These are phyloP conservation scores for Pseudopediastrum boryanum DNA, from an alignment of 139 green algal genomes.

Conservation along the genomic window DNA sequence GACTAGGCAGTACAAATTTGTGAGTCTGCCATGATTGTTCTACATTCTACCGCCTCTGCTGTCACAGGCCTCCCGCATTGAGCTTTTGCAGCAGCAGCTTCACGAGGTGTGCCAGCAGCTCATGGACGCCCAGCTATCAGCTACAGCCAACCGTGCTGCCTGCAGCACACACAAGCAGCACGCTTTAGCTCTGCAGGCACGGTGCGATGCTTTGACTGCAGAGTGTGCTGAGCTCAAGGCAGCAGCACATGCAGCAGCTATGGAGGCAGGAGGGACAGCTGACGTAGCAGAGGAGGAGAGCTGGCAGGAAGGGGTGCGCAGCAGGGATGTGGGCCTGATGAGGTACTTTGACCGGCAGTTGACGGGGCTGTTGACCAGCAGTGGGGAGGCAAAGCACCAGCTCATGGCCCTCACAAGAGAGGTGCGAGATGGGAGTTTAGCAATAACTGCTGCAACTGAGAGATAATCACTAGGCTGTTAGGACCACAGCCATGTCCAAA, in stretches of 20 bases:
- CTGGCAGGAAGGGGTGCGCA: constrained; percentile 14
- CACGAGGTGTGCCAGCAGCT: constrained; percentile 29
- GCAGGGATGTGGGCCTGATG: constrained; percentile 36
- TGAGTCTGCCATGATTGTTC: too few relatives aligned
- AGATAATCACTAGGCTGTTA: too few relatives aligned
- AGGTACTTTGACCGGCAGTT: constrained; percentile 58
- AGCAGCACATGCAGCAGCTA: constrained; percentile 2
- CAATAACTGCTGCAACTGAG: too few relatives aligned
- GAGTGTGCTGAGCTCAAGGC: constrained; percentile 7
- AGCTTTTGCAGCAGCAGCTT: constrained; percentile 30
- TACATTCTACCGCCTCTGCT: too few relatives aligned
- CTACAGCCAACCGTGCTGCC: constrained; percentile 27
- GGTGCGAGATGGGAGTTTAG: constrained; percentile 40
- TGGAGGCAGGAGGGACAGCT: constrained; percentile 15
- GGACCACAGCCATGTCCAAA: too few relatives aligned
- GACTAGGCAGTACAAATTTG: too few relatives aligned
- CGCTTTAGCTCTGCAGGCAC: not conserved
- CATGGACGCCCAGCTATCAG: not conserved
- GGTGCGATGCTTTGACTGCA: constrained; percentile 33
- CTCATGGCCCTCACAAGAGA: constrained; percentile 57
- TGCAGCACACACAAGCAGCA: not conserved
- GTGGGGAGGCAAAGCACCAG: constrained; percentile 40
- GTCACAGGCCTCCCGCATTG: constrained; percentile 11
- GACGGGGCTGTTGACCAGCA: constrained; percentile 22
- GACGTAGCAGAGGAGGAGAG: not conserved